phyloP scores from a whole-genome alignment of 2,329 filamentous ascomycete species.

The Conoideocrella luteorostrata region DNA sequence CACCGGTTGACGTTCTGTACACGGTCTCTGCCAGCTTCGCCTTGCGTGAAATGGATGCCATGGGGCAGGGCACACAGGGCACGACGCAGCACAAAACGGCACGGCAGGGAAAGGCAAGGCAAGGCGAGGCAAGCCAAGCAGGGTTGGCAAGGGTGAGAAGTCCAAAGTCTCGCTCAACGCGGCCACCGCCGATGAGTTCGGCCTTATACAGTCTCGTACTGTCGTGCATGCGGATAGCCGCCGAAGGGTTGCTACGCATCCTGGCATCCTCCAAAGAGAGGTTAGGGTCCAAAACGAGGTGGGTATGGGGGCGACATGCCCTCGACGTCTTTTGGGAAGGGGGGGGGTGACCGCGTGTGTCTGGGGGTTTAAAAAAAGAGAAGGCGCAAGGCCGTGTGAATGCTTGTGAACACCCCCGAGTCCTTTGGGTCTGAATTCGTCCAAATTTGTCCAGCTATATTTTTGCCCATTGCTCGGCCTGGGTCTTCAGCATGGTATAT shows the following conservation, averaged over 20 bases:
- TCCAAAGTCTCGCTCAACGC: background rate
- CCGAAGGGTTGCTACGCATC: conserved; percentile 15
- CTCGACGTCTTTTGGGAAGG: background rate
- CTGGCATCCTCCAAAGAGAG: conserved; percentile 5
- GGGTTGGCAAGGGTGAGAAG: background rate
- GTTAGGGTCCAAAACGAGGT: conserved; percentile 3
- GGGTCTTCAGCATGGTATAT: no score
- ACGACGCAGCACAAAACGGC: no score
- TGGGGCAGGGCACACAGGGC: conserved; percentile 5
- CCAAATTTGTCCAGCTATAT: no score
- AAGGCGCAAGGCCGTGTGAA: no score
- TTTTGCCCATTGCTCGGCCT: no score
- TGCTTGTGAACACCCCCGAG: no score
- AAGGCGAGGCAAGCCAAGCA: conserved; percentile 3
- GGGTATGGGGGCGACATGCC: conserved; percentile 5
- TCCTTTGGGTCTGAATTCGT: no score
- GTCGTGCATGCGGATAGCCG: conserved; percentile 26
- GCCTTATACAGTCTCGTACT: conserved; percentile 14
- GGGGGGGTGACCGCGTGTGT: no score
- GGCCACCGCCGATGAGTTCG: conserved; percentile 7
- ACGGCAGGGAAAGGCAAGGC: no score
- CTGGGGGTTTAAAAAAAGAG: no score
- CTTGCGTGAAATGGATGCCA: background rate
- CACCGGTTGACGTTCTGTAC: no score
- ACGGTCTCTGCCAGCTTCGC: background rate